Conservation (phyloP, 2,329 filamentous ascomycete species). For the Fusarium multiceps region DNA sequence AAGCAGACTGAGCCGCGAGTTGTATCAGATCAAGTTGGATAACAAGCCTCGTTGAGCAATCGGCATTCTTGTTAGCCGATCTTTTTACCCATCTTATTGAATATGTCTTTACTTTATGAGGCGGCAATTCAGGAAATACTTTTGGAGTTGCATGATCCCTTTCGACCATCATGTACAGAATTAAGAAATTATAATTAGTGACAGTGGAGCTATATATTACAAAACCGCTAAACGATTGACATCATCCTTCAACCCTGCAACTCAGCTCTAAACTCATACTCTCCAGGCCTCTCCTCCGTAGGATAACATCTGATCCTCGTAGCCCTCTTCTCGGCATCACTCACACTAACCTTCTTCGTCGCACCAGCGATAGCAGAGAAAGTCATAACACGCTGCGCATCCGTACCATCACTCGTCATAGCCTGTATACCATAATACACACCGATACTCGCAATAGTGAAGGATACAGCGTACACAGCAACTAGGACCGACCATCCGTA, state of each 20-base stretch:
- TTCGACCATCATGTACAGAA: neutral
- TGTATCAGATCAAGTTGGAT: too few species aligned
- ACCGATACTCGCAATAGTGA: conserved; percentile 22
- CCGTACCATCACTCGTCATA: conserved; percentile 22
- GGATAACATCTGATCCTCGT: conserved; percentile 31
- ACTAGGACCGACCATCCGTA: conserved; percentile 23
- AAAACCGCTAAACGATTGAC: neutral
- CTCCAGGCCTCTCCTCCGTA: conserved; percentile 7
- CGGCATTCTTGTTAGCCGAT: too few species aligned
- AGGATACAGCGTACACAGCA: conserved; percentile 19
- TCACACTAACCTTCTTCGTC: conserved; percentile 28
- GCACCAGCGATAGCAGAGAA: conserved; percentile 35
- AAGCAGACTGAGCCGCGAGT: too few species aligned
- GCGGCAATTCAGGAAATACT: too few species aligned
- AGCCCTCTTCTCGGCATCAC: conserved; percentile 17
- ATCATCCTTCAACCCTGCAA: conserved; percentile 5
- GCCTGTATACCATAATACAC: conserved; percentile 31
- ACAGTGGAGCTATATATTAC: neutral
- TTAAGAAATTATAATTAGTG: neutral
- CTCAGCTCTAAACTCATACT: conserved; percentile 34
- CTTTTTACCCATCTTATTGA: too few species aligned
- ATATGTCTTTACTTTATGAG: too few species aligned
- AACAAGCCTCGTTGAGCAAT: too few species aligned
- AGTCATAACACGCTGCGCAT: conserved; percentile 27
- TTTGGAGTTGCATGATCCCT: too few species aligned